Conservation (phyloP, 2,329 filamentous ascomycete genomes). For the Biscogniauxia marginata region DNA sequence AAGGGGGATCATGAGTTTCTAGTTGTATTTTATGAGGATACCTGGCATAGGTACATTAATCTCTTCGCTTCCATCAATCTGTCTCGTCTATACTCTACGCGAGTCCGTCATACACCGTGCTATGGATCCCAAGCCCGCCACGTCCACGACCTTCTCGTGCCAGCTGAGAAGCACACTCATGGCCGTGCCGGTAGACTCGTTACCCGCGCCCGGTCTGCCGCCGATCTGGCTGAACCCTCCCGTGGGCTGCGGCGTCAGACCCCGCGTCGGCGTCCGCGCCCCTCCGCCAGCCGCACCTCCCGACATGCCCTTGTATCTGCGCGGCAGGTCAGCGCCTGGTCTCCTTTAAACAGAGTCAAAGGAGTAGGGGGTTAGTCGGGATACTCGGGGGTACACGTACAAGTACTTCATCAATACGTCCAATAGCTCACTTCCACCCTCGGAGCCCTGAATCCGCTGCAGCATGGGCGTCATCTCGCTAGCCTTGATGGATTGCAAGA, state of each 20-base stretch:
- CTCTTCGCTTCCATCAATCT: neutral
- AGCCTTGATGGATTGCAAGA: constrained; percentile 93
- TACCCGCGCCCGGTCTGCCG: constrained; percentile 49
- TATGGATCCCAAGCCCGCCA: constrained; percentile 87
- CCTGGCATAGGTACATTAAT: too few species aligned
- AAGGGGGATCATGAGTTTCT: neutral
- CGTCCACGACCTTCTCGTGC: constrained; percentile 98
- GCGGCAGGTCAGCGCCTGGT: constrained; percentile 10
- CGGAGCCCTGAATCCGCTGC: constrained; percentile 72
- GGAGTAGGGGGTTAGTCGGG: neutral
- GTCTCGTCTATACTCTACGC: constrained; percentile 68
- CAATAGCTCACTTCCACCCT: constrained; percentile 78
- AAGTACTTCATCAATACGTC: constrained; percentile 98
- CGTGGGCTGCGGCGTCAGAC: constrained; percentile 71
- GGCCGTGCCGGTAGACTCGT: constrained; percentile 73
- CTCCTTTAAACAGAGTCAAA: neutral
- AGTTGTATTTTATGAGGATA: constrained; percentile 22
- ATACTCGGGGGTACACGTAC: constrained; percentile 52
- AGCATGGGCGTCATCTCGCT: constrained; percentile 92
- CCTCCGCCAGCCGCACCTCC: constrained; percentile 37
- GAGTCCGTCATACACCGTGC: constrained; percentile 95
- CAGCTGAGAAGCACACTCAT: constrained; percentile 98
- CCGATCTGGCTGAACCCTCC: constrained; percentile 86
- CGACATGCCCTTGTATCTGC: constrained; percentile 88
- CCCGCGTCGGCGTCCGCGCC: constrained; percentile 45